Conservation (phyloP, 805 yeast genomes). For the Pichia eremophila region DNA sequence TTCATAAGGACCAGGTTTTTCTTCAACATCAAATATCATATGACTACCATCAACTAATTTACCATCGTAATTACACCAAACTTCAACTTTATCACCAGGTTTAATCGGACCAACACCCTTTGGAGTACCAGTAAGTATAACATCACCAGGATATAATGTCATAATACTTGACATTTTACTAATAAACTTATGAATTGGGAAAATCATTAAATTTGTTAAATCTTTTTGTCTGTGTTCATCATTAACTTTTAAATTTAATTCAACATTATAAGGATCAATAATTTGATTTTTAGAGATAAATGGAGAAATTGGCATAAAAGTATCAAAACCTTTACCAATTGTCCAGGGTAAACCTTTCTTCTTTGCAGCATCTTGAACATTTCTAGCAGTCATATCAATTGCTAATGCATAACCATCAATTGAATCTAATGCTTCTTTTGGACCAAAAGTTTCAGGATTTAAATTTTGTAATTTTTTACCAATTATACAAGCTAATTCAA, state of each 20-base stretch:
- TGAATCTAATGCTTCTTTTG: conserved; percentile 61
- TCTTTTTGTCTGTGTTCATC: conserved; percentile 66
- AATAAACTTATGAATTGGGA: conserved; percentile 73
- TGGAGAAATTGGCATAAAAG: conserved; percentile 80
- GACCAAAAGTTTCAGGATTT: conserved; percentile 44
- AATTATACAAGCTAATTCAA: conserved; percentile 78
- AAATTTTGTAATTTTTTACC: conserved; percentile 55
- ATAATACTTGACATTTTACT: conserved; percentile 77
- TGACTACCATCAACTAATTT: conserved; percentile 40
- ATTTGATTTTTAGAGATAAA: conserved; percentile 59
- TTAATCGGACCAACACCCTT: conserved; percentile 84
- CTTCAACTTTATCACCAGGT: conserved; percentile 73
- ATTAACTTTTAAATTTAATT: conserved; percentile 57
- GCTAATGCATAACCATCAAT: conserved; percentile 86
- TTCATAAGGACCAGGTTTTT: conserved; percentile 51
- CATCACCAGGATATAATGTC: conserved; percentile 86
- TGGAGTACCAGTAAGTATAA: conserved; percentile 93
- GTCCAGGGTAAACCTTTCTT: conserved; percentile 94
- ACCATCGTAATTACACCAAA: conserved; percentile 51
- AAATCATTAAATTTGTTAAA: conserved; percentile 73
- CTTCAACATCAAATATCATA: conserved; percentile 42
- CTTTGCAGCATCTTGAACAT: conserved; percentile 92
- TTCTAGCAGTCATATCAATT: conserved; percentile 90
- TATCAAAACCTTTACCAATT: conserved; percentile 93
- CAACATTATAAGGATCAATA: conserved; percentile 65